Evolutionary conservation across 2,329 filamentous ascomycete genomes (phyloP).

Genomic region (Pseudogymnoascus sp.): DNA sequence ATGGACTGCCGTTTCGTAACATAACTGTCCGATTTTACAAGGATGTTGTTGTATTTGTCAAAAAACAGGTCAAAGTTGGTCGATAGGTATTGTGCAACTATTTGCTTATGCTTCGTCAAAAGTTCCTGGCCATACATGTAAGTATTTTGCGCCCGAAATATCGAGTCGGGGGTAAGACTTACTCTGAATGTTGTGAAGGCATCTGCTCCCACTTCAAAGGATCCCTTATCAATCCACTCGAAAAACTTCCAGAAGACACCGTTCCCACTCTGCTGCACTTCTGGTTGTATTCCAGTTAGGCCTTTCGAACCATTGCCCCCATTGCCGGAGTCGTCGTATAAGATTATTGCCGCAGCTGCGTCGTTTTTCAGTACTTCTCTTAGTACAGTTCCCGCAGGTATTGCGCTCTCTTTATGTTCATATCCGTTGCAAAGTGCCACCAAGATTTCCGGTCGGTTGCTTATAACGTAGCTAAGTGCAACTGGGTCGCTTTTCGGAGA

Average conservation of each 20-base stretch:
- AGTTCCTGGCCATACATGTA: slow-evolving; percentile 59
- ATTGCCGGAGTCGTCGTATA: slow-evolving; percentile 80
- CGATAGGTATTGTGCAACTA: slow-evolving; percentile 80
- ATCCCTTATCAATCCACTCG: slow-evolving; percentile 91
- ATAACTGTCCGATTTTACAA: slow-evolving; percentile 90
- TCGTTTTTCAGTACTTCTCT: slow-evolving; percentile 87
- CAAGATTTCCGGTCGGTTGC: slow-evolving; percentile 78
- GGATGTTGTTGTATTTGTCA: slow-evolving; percentile 74
- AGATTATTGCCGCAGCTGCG: slow-evolving; percentile 78
- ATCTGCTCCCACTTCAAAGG: slow-evolving; percentile 94
- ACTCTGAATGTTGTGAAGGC: slow-evolving; percentile 96
- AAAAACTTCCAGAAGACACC: slow-evolving; percentile 98
- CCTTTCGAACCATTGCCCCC: slow-evolving; percentile 67
- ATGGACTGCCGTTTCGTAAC: slow-evolving; percentile 98
- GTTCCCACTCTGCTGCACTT: slow-evolving; percentile 65
- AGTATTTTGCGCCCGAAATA: neutral
- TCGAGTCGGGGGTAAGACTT: slow-evolving; percentile 28
- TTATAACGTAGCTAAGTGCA: slow-evolving; percentile 81
- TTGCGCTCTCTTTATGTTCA: slow-evolving; percentile 82
- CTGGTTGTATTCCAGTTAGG: slow-evolving; percentile 68
- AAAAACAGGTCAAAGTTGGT: slow-evolving; percentile 95
- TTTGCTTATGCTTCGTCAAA: slow-evolving; percentile 84
- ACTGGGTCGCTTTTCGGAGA: slow-evolving; percentile 67
- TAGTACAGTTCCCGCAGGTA: slow-evolving; percentile 81
- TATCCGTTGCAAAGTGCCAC: slow-evolving; percentile 86